phyloP scores from a whole-genome alignment of 1,284 basidiomycete species.

The Entoloma clypeatum region DNA sequence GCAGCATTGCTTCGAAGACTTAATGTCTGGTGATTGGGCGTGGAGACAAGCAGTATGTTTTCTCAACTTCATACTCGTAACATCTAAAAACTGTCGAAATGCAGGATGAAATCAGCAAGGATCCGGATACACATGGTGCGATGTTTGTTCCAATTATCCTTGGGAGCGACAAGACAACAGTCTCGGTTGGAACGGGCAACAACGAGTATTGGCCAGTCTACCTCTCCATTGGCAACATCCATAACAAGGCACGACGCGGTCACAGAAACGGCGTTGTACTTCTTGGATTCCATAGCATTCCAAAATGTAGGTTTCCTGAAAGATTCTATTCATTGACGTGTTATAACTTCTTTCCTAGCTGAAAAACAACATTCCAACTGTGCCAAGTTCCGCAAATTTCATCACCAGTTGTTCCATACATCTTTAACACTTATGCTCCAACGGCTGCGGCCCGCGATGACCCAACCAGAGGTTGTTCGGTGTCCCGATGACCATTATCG shows the following conservation, averaged over 20 bases:
- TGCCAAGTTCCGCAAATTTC: conserved; percentile 22
- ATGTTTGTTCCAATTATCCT: conserved; percentile 25
- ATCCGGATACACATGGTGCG: conserved; percentile 20
- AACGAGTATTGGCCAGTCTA: conserved; percentile 21
- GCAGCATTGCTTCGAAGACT: conserved; percentile 15
- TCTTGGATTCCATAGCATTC: conserved; percentile 26
- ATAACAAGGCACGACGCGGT: conserved; percentile 21
- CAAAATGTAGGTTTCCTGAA: no score
- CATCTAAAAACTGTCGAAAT: not conserved
- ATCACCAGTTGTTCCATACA: conserved; percentile 25
- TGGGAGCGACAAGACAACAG: conserved; percentile 31
- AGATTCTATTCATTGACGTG: no score
- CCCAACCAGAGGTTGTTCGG: conserved; percentile 18
- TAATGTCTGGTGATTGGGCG: conserved; percentile 25
- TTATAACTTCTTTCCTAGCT: no score
- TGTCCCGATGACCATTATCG: conserved; percentile 30
- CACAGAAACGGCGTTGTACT: conserved; percentile 21
- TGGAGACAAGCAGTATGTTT: conserved; percentile 27
- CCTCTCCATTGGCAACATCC: conserved; percentile 23
- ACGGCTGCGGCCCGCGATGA: conserved; percentile 23
- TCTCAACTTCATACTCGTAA: not conserved
- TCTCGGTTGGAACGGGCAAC: conserved; percentile 27
- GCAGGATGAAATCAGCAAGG: conserved; percentile 12
- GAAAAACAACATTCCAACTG: no score
- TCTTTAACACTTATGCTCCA: conserved; percentile 21